Conservation (phyloP, 2,329 filamentous ascomycete genomes). For the Aspergillus floridensis region DNA sequence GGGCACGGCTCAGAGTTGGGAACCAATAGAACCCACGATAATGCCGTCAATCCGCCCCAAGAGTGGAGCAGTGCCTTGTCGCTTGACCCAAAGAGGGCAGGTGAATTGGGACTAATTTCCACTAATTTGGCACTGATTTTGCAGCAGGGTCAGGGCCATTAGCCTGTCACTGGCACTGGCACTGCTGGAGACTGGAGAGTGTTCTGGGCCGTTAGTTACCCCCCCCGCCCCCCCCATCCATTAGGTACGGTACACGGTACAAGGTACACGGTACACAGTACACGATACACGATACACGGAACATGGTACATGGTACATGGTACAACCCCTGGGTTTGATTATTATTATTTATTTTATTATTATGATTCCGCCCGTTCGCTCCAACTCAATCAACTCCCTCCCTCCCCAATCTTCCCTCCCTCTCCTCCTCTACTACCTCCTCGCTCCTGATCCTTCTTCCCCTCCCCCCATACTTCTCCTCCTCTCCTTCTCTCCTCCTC, state of each 20-base stretch:
- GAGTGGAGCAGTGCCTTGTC: slow-evolving; percentile 2
- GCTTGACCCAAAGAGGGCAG: not conserved
- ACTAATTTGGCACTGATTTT: too few species aligned
- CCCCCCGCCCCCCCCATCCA: too few species aligned
- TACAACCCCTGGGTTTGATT: too few species aligned
- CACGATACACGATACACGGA: too few species aligned
- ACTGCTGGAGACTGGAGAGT: not conserved
- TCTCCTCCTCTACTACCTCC: not conserved
- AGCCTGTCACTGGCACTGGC: too few species aligned
- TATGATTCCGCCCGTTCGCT: too few species aligned
- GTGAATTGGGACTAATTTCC: too few species aligned
- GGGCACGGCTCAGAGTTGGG: slow-evolving; percentile 11
- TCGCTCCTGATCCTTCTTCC: not conserved
- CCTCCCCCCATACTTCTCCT: not conserved
- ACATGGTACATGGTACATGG: too few species aligned
- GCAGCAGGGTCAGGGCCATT: slow-evolving; percentile 7
- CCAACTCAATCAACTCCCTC: not conserved
- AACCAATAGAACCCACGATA: not conserved
- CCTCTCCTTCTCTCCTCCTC: slow-evolving; percentile 1
- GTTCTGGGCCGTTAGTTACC: not conserved
- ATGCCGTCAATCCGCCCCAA: not conserved
- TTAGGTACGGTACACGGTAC: too few species aligned
- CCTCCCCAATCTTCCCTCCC: slow-evolving; percentile 1
- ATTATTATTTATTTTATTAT: not conserved
- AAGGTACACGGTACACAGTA: too few species aligned